Evolutionary conservation across 345 rosid genomes (phyloP).

Genomic region (Microthlaspi erraticum): DNA sequence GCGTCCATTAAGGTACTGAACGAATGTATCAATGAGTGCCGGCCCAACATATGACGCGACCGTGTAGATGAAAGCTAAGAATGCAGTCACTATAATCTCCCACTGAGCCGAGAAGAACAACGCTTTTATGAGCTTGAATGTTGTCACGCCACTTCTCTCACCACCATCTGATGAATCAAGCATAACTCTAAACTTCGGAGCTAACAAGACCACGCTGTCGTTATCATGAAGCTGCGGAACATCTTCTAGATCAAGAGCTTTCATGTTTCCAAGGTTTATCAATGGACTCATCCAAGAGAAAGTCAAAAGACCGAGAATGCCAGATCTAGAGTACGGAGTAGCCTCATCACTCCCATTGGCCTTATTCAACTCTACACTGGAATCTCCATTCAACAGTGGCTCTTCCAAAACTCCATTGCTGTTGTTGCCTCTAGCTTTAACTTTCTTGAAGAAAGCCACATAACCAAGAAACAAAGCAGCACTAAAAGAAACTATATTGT

Average conservation of each 20-base stretch:
- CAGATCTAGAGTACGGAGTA: slow-evolving; percentile 57
- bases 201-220: slow-evolving; percentile 55
- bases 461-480: slow-evolving; percentile 55
- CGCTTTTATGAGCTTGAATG: slow-evolving; percentile 57
- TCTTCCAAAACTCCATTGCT: slow-evolving; percentile 47
- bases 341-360: slow-evolving; percentile 46
- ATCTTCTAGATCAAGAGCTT: slow-evolving; percentile 63
- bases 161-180: slow-evolving; percentile 48
- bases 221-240: slow-evolving; percentile 65
- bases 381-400: slow-evolving; percentile 49
- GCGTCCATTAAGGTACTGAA: slow-evolving; percentile 61
- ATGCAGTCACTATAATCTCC: slow-evolving; percentile 53
- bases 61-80: slow-evolving; percentile 48
- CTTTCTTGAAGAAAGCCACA: slow-evolving; percentile 52
- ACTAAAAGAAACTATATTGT: slow-evolving; percentile 48
- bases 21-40: slow-evolving; percentile 62
- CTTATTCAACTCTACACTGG: slow-evolving; percentile 40
- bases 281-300: slow-evolving; percentile 74
- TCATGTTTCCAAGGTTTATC: slow-evolving; percentile 62
- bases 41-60: slow-evolving; percentile 68
- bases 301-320: slow-evolving; percentile 53
- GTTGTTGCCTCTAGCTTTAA: slow-evolving; percentile 42
- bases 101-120: slow-evolving; percentile 52
- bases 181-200: slow-evolving; percentile 46
- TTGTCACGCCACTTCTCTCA: slow-evolving; percentile 46